A percentile compares a stretch with the other conserved stretches of the same genome.
Evolutionary conservation across 2,329 filamentous ascomycete species (phyloP).

Genomic region (Hypoxylon sp.): DNA sequence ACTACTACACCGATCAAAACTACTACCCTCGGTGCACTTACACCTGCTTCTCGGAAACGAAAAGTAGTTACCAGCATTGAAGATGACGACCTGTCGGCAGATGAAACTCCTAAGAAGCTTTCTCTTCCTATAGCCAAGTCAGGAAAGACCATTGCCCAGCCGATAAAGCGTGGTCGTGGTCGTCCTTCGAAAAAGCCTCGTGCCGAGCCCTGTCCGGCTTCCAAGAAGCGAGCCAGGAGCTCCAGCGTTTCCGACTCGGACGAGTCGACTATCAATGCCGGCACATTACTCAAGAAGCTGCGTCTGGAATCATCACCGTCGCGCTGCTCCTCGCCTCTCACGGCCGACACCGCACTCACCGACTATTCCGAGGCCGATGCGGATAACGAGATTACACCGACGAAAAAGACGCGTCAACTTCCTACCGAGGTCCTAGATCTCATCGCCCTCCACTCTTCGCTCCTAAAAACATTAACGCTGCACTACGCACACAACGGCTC

Average conservation of each 20-base stretch:
- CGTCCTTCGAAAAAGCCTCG: constrained; percentile 47
- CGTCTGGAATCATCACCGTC: constrained; percentile 55
- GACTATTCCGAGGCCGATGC: constrained; percentile 51
- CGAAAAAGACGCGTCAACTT: constrained; percentile 50
- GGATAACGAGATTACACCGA: constrained; percentile 41
- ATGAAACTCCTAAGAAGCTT: constrained; percentile 45
- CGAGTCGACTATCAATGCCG: constrained; percentile 49
- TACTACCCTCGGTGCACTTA: constrained; percentile 56
- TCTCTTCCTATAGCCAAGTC: constrained; percentile 28
- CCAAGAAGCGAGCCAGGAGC: constrained; percentile 49
- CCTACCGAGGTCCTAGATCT: constrained; percentile 69
- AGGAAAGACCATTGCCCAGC: constrained; percentile 23
- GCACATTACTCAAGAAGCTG: constrained; percentile 56
- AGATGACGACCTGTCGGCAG: constrained; percentile 50
- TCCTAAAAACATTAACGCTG: constrained; percentile 75
- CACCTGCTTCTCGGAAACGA: constrained; percentile 52
- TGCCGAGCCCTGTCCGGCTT: constrained; percentile 34
- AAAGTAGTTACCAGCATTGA: constrained; percentile 49
- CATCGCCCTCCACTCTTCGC: constrained; percentile 72
- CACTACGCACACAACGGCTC: constrained; percentile 77
- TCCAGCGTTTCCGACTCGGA: constrained; percentile 51
- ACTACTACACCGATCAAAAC: constrained; percentile 55
- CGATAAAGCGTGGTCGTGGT: constrained; percentile 47
- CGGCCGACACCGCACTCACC: constrained; percentile 55
- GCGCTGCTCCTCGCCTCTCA: constrained; percentile 49